These are phyloP conservation scores for Plantago ovata DNA, from an alignment of 257 asterid species.

Conservation along the genomic window DNA sequence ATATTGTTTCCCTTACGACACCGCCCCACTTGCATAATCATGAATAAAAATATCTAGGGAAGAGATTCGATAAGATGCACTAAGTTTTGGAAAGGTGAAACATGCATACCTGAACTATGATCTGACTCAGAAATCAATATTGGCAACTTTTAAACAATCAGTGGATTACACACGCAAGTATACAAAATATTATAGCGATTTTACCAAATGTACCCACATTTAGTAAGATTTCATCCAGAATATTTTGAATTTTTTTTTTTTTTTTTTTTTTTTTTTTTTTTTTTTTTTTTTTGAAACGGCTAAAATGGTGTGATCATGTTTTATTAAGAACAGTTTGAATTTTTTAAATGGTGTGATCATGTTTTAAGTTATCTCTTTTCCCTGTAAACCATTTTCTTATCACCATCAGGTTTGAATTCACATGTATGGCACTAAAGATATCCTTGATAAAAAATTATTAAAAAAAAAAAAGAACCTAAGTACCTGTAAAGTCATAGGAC, in stretches of 20 bases:
- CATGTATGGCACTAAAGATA: background rate
- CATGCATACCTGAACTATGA: background rate
- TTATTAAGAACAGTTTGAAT: too few species aligned
- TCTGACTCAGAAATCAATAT: background rate
- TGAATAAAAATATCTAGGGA: background rate
- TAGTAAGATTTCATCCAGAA: background rate
- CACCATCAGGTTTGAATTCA: constrained; percentile 1
- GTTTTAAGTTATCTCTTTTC: too few species aligned
- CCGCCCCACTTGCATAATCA: background rate
- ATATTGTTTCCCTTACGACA: background rate
- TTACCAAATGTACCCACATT: background rate
- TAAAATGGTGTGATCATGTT: too few species aligned
- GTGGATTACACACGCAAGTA: background rate
- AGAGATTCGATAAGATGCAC: background rate
- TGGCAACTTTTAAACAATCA: background rate
- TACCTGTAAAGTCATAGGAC: constrained; percentile 71
- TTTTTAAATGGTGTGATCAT: too few species aligned
- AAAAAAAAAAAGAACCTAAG: constrained; percentile 3
- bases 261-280: too few species aligned
- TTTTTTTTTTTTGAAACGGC: too few species aligned
- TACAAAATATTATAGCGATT: background rate
- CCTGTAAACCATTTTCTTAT: background rate
- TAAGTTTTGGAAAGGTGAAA: background rate
- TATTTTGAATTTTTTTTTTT: too few species aligned
- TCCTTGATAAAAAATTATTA: too few species aligned